phyloP scores from a whole-genome alignment of 768 basidiomycete species.

The Suillus tomentosus region DNA sequence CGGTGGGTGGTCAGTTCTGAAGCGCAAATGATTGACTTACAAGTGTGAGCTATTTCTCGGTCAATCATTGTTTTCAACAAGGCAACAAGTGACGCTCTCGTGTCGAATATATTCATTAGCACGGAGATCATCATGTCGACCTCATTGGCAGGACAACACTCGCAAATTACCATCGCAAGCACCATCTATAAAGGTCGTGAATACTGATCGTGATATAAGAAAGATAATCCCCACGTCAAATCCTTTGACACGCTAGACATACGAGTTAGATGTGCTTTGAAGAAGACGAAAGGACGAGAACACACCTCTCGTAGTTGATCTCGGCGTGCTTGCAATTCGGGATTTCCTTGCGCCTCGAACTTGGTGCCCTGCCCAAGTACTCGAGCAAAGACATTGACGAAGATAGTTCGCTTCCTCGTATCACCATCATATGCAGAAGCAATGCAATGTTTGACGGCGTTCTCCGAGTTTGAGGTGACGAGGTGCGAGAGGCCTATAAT shows the following conservation, averaged over 20 bases:
- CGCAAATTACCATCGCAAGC: slow-evolving; percentile 83
- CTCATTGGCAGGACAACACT: slow-evolving; percentile 77
- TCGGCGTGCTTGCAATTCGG: slow-evolving; percentile 47
- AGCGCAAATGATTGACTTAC: slow-evolving; percentile 40
- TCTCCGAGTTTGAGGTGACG: slow-evolving; percentile 82
- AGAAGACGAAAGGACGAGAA: slow-evolving; percentile 11
- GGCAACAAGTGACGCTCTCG: slow-evolving; percentile 65
- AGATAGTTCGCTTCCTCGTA: slow-evolving; percentile 70
- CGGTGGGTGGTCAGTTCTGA: slow-evolving; percentile 10
- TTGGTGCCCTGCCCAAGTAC: slow-evolving; percentile 81
- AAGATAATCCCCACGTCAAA: slow-evolving; percentile 55
- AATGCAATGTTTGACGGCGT: slow-evolving; percentile 87
- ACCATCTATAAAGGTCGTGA: slow-evolving; percentile 52
- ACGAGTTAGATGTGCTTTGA: slow-evolving; percentile 12
- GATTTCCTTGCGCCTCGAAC: slow-evolving; percentile 63
- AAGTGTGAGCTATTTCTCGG: slow-evolving; percentile 75
- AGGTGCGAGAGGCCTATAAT: slow-evolving; percentile 82
- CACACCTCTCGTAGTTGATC: slow-evolving; percentile 62
- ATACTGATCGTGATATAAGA: slow-evolving; percentile 7
- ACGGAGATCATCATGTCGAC: slow-evolving; percentile 86
- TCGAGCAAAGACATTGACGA: slow-evolving; percentile 81
- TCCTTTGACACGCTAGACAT: slow-evolving; percentile 64
- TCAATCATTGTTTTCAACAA: slow-evolving; percentile 86
- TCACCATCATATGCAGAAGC: slow-evolving; percentile 76
- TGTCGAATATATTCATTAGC: slow-evolving; percentile 84